These are phyloP conservation scores for Parsonsia alboflavescens DNA, from an alignment of 257 asterid genomes.

Conservation along the genomic window DNA sequence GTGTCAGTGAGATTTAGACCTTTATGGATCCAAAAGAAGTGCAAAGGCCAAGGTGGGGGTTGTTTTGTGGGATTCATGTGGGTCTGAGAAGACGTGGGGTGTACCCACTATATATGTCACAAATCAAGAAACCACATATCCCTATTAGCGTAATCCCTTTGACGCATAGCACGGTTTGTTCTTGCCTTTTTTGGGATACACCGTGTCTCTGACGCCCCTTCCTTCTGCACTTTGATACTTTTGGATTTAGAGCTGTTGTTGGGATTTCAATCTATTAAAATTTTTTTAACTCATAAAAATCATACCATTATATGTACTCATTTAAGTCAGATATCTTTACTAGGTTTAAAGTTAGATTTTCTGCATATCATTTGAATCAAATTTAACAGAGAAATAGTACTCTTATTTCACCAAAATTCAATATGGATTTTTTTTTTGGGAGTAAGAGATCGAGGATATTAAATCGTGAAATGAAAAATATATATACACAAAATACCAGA, in stretches of 20 bases:
- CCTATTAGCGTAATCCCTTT: conserved; percentile 14
- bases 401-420: too few species aligned
- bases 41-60: conserved; percentile 1
- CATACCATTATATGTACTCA: too few species aligned
- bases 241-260: conserved; percentile 7
- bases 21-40: conserved; percentile 2
- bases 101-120: conserved; percentile 9
- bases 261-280: too few species aligned
- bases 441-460: too few species aligned
- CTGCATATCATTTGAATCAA: too few species aligned
- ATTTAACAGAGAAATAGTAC: too few species aligned
- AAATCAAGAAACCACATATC: conserved; percentile 16
- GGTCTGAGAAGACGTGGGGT: conserved; percentile 12
- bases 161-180: conserved; percentile 3
- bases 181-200: conserved; percentile 15
- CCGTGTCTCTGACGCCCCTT: neutral
- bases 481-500: too few species aligned
- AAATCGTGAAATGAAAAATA: too few species aligned
- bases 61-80: conserved; percentile 16
- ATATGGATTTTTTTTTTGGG: too few species aligned
- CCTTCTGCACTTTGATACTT: conserved; percentile 2
- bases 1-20: conserved; percentile 7
- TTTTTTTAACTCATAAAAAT: too few species aligned
- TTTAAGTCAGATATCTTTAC: too few species aligned
- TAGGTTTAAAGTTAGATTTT: too few species aligned